Evolutionary conservation across 2,329 filamentous ascomycete species (phyloP).

Genomic region (Fusarium newnesense): DNA sequence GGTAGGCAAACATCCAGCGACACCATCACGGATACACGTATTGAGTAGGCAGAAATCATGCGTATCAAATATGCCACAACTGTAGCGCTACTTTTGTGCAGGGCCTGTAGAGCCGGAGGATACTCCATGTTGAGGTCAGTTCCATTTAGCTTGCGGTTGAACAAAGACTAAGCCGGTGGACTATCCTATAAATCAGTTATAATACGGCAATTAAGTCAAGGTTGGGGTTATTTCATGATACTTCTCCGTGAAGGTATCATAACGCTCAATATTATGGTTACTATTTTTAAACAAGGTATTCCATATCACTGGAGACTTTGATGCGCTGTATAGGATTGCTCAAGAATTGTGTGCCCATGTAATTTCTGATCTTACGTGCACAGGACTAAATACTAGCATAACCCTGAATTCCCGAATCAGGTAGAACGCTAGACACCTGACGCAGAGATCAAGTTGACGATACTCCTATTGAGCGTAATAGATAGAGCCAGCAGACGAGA

Average conservation of each 20-base stretch:
- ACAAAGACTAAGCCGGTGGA: background rate
- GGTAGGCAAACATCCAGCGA: background rate
- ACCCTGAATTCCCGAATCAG: background rate
- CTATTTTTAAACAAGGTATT: background rate
- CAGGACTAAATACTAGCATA: background rate
- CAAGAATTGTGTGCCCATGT: background rate
- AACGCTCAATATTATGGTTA: background rate
- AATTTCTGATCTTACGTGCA: background rate
- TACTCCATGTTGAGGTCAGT: background rate
- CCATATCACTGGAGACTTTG: background rate
- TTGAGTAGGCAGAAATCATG: background rate
- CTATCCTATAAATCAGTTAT: background rate
- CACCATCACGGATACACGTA: background rate
- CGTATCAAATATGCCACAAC: background rate
- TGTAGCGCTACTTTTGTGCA: background rate
- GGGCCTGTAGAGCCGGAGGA: background rate
- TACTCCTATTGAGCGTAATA: background rate
- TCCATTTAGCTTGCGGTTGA: background rate
- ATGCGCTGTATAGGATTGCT: background rate
- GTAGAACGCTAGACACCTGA: background rate
- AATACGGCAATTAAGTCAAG: background rate
- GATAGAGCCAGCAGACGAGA: background rate
- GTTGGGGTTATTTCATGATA: background rate
- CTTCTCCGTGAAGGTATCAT: background rate
- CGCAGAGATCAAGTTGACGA: background rate